Percentiles rank a stretch among this genome's conserved stretches.
Conservation (phyloP, 2,329 filamentous ascomycete genomes). For the Claviceps digitariae region DNA sequence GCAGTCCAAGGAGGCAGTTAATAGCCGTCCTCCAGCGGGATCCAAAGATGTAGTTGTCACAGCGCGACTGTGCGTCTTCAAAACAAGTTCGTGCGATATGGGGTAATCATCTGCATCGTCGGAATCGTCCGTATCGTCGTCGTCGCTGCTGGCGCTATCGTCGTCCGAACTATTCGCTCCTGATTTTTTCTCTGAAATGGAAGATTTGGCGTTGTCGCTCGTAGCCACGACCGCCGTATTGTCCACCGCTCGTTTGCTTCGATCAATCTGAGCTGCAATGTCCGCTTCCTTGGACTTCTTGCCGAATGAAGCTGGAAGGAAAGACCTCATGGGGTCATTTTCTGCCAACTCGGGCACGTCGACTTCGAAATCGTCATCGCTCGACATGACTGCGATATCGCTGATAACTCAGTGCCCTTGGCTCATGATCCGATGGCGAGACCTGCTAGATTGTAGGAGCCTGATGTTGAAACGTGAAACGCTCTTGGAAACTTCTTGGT, state of each 20-base stretch:
- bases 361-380: slow-evolving; percentile 46
- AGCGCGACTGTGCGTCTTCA: slow-evolving; percentile 84
- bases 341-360: slow-evolving; percentile 38
- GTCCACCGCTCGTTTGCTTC: slow-evolving; percentile 47
- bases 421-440: neutral
- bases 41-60: slow-evolving; percentile 78
- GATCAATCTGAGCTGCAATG: slow-evolving; percentile 67
- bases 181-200: slow-evolving; percentile 5
- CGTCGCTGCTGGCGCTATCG: slow-evolving; percentile 14
- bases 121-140: slow-evolving; percentile 36
- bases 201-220: slow-evolving; percentile 6
- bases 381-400: slow-evolving; percentile 31
- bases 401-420: neutral
- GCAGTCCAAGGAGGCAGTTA: slow-evolving; percentile 86
- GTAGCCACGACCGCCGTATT: neutral
- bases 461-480: neutral
- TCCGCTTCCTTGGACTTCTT: slow-evolving; percentile 64
- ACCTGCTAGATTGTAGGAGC: neutral
- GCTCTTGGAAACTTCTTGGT: neutral
- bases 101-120: slow-evolving; percentile 82
- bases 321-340: slow-evolving; percentile 61
- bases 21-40: slow-evolving; percentile 67
- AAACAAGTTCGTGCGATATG: slow-evolving; percentile 78
- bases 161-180: slow-evolving; percentile 5
- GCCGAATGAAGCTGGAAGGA: slow-evolving; percentile 73